phyloP scores from a whole-genome alignment of 2,329 filamentous ascomycete genomes.

The Neophaeococcomyces aloes region DNA sequence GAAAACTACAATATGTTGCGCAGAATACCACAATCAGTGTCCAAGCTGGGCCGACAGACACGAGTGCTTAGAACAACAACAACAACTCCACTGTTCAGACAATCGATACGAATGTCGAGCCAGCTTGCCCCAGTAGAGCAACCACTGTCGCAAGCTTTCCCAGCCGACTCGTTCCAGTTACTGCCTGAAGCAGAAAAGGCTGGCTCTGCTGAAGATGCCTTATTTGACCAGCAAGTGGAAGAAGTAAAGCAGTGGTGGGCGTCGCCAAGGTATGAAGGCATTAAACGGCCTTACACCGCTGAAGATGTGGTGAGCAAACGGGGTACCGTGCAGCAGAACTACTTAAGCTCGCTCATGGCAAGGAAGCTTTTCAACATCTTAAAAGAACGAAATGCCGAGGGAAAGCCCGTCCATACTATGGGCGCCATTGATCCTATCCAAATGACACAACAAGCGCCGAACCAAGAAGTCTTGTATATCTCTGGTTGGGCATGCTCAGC shows the following conservation, averaged over 20 bases:
- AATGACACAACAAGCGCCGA: conserved; percentile 95
- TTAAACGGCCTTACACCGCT: conserved; percentile 82
- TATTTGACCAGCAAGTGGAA: conserved; percentile 73
- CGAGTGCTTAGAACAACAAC: neutral
- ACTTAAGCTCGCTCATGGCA: conserved; percentile 89
- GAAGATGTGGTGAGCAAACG: conserved; percentile 89
- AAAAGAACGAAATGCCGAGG: conserved; percentile 62
- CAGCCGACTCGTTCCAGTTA: conserved; percentile 76
- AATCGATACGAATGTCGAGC: conserved; percentile 5
- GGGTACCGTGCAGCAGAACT: conserved; percentile 73
- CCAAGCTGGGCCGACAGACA: conserved; percentile 11
- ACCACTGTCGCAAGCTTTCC: conserved; percentile 49
- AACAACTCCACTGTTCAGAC: neutral
- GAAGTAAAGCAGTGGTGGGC: conserved; percentile 89
- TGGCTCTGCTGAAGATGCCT: conserved; percentile 68
- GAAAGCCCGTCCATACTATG: conserved; percentile 91
- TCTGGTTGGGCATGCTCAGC: conserved; percentile 97
- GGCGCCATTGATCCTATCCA: conserved; percentile 97
- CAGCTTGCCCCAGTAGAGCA: conserved; percentile 46
- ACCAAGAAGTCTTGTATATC: conserved; percentile 92
- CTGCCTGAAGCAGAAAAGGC: conserved; percentile 67
- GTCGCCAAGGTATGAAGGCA: conserved; percentile 71
- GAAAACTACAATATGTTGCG: conserved; percentile 13
- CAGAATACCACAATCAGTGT: conserved; percentile 14
- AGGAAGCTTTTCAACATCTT: conserved; percentile 87